Evolutionary conservation across 23 red algal genomes (phyloP).

Genomic region (Agarophyton chilense): DNA sequence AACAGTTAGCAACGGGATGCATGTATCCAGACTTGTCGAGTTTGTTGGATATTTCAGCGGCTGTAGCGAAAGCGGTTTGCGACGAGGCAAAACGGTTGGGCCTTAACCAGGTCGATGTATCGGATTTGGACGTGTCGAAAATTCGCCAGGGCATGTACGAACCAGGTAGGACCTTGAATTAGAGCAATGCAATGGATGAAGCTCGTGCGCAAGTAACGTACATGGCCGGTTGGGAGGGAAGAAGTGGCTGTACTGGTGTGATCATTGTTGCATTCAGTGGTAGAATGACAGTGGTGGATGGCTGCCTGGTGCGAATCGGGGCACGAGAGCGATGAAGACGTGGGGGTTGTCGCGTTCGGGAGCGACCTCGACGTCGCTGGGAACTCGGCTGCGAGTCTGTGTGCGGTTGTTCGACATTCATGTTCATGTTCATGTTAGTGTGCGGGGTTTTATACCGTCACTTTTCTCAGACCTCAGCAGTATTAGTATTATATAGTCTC

Average conservation of each 20-base stretch:
- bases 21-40: conserved; percentile 79
- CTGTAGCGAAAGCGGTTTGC: conserved; percentile 77
- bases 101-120: conserved; percentile 27
- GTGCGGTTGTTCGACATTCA: not conserved
- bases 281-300: not conserved
- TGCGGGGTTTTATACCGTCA: not conserved
- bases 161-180: conserved; percentile 17
- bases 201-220: conserved; percentile 9
- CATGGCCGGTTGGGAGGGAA: conserved; percentile 9
- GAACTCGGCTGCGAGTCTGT: not conserved
- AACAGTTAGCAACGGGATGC: conserved; percentile 56
- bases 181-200: not conserved
- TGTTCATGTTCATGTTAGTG: not conserved
- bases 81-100: conserved; percentile 59
- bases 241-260: not conserved
- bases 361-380: not conserved
- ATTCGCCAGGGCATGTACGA: conserved; percentile 69
- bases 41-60: conserved; percentile 72
- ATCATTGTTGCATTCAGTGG: not conserved
- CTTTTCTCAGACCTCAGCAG: not conserved
- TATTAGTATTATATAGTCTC: not conserved
- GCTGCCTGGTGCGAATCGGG: conserved; percentile 3
- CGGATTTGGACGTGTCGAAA: conserved; percentile 28
- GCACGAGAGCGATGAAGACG: conserved; percentile 13
- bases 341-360: conserved; percentile 16